Evolutionary conservation across 495 filamentous ascomycete genomes (phyloP).

Genomic region (Saxophila tyrrhenica): DNA sequence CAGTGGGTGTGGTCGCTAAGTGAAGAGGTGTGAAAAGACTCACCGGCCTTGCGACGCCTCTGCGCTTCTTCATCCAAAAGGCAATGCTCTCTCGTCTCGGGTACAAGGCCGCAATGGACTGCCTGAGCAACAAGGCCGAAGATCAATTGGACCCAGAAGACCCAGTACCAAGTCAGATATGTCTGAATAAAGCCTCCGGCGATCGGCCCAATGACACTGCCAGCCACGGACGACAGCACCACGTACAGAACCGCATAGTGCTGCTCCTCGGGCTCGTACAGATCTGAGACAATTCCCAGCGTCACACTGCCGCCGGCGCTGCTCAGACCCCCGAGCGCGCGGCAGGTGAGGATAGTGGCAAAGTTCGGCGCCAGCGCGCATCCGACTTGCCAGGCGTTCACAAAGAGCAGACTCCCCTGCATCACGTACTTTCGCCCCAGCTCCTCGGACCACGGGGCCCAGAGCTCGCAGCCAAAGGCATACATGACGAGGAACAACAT

Average conservation of each 20-base stretch:
- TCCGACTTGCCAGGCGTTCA: slow-evolving; percentile 69
- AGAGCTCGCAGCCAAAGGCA: slow-evolving; percentile 71
- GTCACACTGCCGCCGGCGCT: slow-evolving; percentile 39
- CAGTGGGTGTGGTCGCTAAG: slow-evolving; percentile 42
- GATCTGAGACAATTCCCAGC: slow-evolving; percentile 71
- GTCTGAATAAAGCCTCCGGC: slow-evolving; percentile 65
- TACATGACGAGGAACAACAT: slow-evolving; percentile 63
- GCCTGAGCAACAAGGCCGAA: slow-evolving; percentile 56
- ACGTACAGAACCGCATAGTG: slow-evolving; percentile 64
- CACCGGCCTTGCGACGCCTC: slow-evolving; percentile 45
- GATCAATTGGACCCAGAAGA: slow-evolving; percentile 68
- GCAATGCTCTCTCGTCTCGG: slow-evolving; percentile 56
- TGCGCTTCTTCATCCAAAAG: slow-evolving; percentile 57
- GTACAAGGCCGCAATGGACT: slow-evolving; percentile 47
- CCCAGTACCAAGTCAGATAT: slow-evolving; percentile 47
- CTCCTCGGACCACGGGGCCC: slow-evolving; percentile 76
- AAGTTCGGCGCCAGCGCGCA: slow-evolving; percentile 61
- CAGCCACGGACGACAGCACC: slow-evolving; percentile 64
- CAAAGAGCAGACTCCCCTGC: slow-evolving; percentile 54
- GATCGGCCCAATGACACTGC: slow-evolving; percentile 64
- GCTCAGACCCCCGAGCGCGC: slow-evolving; percentile 20
- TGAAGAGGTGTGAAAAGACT: slow-evolving; percentile 42
- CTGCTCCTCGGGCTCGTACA: slow-evolving; percentile 66
- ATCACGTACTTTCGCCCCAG: slow-evolving; percentile 59
- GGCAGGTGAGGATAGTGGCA: slow-evolving; percentile 51